These are phyloP conservation scores for Amphicarpaea edgeworthii DNA, from an alignment of 306 rosid genomes.

Conservation along the genomic window DNA sequence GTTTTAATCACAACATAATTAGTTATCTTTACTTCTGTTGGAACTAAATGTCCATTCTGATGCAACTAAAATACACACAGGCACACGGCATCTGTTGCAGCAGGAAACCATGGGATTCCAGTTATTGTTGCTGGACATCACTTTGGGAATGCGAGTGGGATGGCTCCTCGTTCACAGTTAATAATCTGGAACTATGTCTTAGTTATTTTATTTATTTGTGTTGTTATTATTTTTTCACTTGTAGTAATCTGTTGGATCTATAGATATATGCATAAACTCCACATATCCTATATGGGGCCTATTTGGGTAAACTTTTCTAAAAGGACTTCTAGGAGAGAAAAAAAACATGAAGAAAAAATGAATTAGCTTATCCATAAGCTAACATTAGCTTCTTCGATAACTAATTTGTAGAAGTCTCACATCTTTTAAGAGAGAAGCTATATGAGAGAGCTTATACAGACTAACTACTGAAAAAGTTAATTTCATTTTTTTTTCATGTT, in stretches of 20 bases:
- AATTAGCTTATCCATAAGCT: no score
- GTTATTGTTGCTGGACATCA: conserved; percentile 93
- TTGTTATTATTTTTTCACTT: conserved; percentile 33
- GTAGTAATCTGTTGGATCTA: conserved; percentile 21
- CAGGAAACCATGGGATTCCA: conserved; percentile 97
- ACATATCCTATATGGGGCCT: no score
- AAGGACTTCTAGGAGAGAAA: no score
- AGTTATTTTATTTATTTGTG: conserved; percentile 21
- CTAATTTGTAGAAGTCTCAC: no score
- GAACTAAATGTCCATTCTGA: conserved; percentile 41
- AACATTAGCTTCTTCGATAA: no score
- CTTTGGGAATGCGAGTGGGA: conserved; percentile 99
- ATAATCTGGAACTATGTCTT: conserved; percentile 45
- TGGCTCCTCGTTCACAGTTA: conserved; percentile 99
- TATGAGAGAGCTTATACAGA: no score
- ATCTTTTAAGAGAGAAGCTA: no score
- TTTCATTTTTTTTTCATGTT: no score
- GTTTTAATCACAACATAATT: conserved; percentile 20
- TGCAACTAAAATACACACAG: conserved; percentile 59
- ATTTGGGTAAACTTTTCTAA: no score
- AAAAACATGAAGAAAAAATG: no score
- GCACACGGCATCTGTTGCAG: conserved; percentile 96
- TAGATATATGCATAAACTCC: background rate
- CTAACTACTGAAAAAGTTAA: no score
- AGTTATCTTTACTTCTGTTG: conserved; percentile 28